Base-by-base conservation (phyloP, 2,329 filamentous ascomycete species). In the Ophiostoma perfectum region DNA sequence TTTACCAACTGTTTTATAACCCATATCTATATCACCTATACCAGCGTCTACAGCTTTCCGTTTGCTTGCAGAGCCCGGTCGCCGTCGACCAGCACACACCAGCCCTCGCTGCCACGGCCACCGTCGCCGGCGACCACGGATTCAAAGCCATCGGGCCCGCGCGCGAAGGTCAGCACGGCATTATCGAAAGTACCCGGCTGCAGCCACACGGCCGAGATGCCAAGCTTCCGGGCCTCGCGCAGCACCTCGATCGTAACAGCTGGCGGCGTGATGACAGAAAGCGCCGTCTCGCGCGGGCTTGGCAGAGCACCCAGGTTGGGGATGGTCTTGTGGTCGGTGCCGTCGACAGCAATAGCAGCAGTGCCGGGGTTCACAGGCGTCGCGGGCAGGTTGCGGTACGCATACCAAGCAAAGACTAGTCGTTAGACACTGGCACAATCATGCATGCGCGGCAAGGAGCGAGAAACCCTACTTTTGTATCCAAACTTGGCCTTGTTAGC, bases 131-230 rank as follows among this genome's bases (percentile, higher is more conserved):
- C 86, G 58, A 91, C 89, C 47, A 92, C 89, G 49, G 88, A 87
- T 72, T 87, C 81, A 74, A 95, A 97, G 18, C 18, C 80, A 70
- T 45, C 65, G 36, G 83, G 77, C 5, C 63, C 69, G 39, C 83
- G 81, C 3, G 91, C 92, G 77, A 86, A 93, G 55, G 84, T 80
- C 71, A 97, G 76, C 36, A 92, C 90, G 69, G 87, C 86, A 66
- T 90, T 86, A 76, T 97, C 88, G 76, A 90, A 98, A 16, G 88
- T 93, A 0, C 94, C 95, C 0, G 95, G 95, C 80, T 98, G 95
- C 72, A 98, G 80, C 90, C 92, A 97, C 5, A 97, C 88, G 39
- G 91, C 85, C 18, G 86, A 84, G 62, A 96, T 80, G 3, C 93
- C 89, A 11, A 90, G 82, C 68, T 85, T 81, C 77, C 88, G 90